Conservation (phyloP, 2,329 filamentous ascomycete species). For the Coniosporium tulheliwenetii region DNA sequence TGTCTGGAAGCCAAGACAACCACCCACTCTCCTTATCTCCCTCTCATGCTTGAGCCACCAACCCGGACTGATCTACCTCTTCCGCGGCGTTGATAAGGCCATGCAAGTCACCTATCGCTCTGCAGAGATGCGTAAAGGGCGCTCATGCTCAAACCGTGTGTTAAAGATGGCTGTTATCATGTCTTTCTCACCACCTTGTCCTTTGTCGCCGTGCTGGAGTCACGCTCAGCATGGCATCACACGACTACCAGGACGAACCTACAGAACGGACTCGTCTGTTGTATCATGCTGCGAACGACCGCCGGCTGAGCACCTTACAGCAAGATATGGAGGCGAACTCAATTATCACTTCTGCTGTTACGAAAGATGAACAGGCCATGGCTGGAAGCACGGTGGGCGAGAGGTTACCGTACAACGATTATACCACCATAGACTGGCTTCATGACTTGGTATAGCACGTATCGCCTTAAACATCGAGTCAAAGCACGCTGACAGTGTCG, state of each 20-base stretch:
- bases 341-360: conserved; percentile 23
- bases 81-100: too few relatives aligned
- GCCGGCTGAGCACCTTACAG: conserved; percentile 17
- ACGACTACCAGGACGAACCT: conserved; percentile 6
- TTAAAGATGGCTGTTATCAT: too few relatives aligned
- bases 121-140: too few relatives aligned
- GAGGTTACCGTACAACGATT: conserved; percentile 43
- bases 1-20: too few relatives aligned
- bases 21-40: too few relatives aligned
- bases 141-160: too few relatives aligned
- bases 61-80: too few relatives aligned
- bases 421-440: conserved; percentile 47
- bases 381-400: conserved; percentile 34
- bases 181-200: too few relatives aligned
- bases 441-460: conserved; percentile 33
- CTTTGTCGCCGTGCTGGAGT: conserved; percentile 2
- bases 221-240: conserved; percentile 1
- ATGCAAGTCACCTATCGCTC: too few relatives aligned
- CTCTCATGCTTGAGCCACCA: too few relatives aligned
- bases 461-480: not conserved
- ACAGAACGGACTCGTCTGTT: conserved; percentile 21
- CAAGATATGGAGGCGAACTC: conserved; percentile 27
- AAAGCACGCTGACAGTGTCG: not conserved
- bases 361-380: conserved; percentile 33
- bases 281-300: conserved; percentile 10